Conservation (phyloP, 441 rosid species). For the Melastoma candidum region DNA sequence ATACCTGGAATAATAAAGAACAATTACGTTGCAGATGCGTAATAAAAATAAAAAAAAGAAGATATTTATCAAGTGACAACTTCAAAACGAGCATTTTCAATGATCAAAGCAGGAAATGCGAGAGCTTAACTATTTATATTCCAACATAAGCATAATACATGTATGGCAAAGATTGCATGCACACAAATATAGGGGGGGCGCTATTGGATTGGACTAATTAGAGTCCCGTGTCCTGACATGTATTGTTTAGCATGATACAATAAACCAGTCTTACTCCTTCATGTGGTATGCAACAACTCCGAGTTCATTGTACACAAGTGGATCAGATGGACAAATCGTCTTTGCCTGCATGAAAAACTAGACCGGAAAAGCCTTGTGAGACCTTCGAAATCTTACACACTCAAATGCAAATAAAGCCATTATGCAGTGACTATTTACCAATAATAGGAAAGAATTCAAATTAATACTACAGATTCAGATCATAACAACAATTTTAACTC, state of each 20-base stretch:
- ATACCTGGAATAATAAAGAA: conserved; percentile 51
- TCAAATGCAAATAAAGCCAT: too few relatives aligned
- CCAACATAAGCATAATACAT: too few relatives aligned
- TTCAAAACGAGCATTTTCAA: neutral
- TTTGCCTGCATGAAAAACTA: conserved; percentile 96
- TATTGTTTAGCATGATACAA: conserved; percentile 1
- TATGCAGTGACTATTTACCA: too few relatives aligned
- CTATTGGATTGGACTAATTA: neutral
- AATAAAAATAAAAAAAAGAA: neutral
- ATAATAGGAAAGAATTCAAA: too few relatives aligned
- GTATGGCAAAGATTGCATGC: too few relatives aligned
- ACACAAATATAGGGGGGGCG: too few relatives aligned
- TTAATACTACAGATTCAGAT: too few relatives aligned
- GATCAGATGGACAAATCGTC: conserved; percentile 80
- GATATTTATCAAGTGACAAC: neutral
- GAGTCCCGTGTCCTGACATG: too few relatives aligned
- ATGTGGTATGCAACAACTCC: conserved; percentile 92
- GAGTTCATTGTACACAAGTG: conserved; percentile 89
- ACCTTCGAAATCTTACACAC: neutral
- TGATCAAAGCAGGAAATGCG: too few relatives aligned
- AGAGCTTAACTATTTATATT: too few relatives aligned
- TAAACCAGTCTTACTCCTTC: conserved; percentile 60
- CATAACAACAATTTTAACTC: too few relatives aligned
- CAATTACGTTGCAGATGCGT: conserved; percentile 4
- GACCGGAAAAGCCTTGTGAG: conserved; percentile 13